phyloP scores from a whole-genome alignment of 2,329 filamentous ascomycete species.

The Purpureocillium lavendulum region DNA sequence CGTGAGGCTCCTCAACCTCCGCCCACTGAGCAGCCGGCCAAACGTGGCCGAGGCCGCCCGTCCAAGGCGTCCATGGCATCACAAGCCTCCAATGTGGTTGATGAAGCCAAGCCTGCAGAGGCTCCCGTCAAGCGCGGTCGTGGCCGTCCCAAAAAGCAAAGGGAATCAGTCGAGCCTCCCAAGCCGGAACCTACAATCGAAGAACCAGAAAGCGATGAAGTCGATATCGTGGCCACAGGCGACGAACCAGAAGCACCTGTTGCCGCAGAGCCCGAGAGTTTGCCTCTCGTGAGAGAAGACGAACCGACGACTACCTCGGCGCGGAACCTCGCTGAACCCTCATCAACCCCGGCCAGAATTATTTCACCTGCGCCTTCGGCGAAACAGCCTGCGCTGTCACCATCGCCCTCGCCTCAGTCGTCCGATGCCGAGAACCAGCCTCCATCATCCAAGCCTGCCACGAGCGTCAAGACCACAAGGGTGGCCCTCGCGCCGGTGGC shows the following conservation, averaged over 20 bases:
- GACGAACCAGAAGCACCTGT: conserved; percentile 1
- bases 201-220: conserved; percentile 9
- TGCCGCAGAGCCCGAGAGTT: too few relatives aligned
- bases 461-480: conserved; percentile 35
- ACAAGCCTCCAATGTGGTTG: conserved; percentile 11
- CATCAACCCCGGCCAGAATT: conserved; percentile 33
- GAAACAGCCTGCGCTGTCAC: conserved; percentile 47
- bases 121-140: conserved; percentile 18
- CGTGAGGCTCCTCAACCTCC: conserved; percentile 1
- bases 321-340: conserved; percentile 16
- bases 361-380: conserved; percentile 39
- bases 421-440: conserved; percentile 76
- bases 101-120: conserved; percentile 12
- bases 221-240: background rate
- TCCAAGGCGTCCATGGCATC: conserved; percentile 21
- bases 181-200: background rate
- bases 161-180: background rate
- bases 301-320: background rate
- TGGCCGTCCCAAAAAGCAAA: conserved; percentile 17
- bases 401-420: conserved; percentile 63
- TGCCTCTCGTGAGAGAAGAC: background rate
- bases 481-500: conserved; percentile 37
- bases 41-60: conserved; percentile 21
- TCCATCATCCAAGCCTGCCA: conserved; percentile 55
- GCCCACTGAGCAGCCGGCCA: conserved; percentile 13